These are phyloP conservation scores for Penicillium olsonii DNA, from an alignment of 2,329 filamentous ascomycete genomes.

Conservation along the genomic window DNA sequence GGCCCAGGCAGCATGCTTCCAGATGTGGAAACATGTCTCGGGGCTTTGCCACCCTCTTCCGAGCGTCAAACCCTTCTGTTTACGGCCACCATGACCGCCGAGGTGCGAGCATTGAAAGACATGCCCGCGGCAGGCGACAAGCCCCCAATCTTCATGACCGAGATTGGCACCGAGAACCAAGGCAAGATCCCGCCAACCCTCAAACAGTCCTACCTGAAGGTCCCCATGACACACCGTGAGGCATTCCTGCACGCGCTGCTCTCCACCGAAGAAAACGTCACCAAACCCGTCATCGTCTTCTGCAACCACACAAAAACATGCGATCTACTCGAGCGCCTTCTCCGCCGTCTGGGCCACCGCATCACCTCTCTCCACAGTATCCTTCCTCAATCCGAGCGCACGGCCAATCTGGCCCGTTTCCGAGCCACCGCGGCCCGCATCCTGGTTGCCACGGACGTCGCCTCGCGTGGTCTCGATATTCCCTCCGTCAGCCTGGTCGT, in stretches of 20 bases:
- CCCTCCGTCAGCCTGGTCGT: slow-evolving; percentile 86
- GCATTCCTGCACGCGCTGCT: slow-evolving; percentile 92
- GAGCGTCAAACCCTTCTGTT: slow-evolving; percentile 93
- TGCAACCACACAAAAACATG: slow-evolving; percentile 90
- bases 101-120: slow-evolving; percentile 83
- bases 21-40: slow-evolving; percentile 86
- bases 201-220: slow-evolving; percentile 80
- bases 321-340: slow-evolving; percentile 82
- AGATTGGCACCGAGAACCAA: slow-evolving; percentile 70
- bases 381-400: slow-evolving; percentile 80
- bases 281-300: slow-evolving; percentile 86
- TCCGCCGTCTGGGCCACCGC: slow-evolving; percentile 82
- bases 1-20: slow-evolving; percentile 86
- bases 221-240: slow-evolving; percentile 89
- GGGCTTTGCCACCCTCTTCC: slow-evolving; percentile 72
- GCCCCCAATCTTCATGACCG: slow-evolving; percentile 81
- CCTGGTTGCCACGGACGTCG: slow-evolving; percentile 92
- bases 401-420: slow-evolving; percentile 87
- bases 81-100: slow-evolving; percentile 90
- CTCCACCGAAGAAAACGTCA: slow-evolving; percentile 71
- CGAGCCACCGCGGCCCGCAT: slow-evolving; percentile 85
- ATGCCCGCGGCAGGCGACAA: slow-evolving; percentile 69
- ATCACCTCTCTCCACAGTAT: slow-evolving; percentile 89
- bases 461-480: slow-evolving; percentile 91
- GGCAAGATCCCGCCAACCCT: slow-evolving; percentile 78